These are phyloP conservation scores for Albophoma yamanashiensis DNA, from an alignment of 2,329 filamentous ascomycete species.

Conservation along the genomic window DNA sequence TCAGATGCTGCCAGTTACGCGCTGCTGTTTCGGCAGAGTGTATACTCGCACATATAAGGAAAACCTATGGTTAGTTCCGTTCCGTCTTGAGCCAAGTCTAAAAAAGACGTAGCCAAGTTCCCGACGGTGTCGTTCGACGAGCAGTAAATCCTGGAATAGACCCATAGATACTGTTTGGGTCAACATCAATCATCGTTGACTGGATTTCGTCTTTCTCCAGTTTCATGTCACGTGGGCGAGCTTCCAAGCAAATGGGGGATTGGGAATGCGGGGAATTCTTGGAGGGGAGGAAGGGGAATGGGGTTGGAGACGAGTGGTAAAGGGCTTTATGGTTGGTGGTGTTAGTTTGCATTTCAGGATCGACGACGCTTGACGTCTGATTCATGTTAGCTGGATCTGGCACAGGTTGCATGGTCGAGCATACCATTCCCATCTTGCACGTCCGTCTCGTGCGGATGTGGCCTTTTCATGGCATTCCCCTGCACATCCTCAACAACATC, in stretches of 20 bases:
- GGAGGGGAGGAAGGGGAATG: background rate
- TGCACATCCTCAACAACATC: background rate
- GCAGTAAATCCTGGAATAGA: background rate
- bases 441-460: slow-evolving; percentile 6
- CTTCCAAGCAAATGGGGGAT: background rate
- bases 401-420: background rate
- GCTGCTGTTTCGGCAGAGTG: background rate
- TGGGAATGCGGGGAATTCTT: background rate
- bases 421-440: slow-evolving; percentile 23
- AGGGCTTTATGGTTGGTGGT: background rate
- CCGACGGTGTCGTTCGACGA: background rate
- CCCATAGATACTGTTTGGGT: background rate
- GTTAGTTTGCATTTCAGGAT: slow-evolving; percentile 17
- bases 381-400: slow-evolving; percentile 1
- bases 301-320: background rate
- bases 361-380: slow-evolving; percentile 42
- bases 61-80: background rate
- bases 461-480: background rate
- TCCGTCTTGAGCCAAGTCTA: background rate
- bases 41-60: background rate
- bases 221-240: background rate
- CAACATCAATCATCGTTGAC: background rate
- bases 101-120: background rate
- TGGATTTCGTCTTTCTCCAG: background rate
- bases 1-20: background rate